Base-by-base conservation (phyloP, 768 basidiomycete species). In the Trametes punicea region DNA sequence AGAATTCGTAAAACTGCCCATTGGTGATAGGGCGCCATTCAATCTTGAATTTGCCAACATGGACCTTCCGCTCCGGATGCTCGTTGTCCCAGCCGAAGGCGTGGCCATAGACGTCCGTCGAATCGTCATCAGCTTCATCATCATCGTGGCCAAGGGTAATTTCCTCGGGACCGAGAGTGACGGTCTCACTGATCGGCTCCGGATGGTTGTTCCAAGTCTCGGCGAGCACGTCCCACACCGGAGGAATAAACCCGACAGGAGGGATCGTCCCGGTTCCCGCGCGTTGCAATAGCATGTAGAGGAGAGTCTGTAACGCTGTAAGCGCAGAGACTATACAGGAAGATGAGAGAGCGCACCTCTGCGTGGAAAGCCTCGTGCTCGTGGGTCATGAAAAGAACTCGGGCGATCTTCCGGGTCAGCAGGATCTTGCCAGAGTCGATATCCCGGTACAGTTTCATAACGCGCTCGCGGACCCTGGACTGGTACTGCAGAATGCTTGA, bases 1-100 rank as follows among this genome's bases (percentile, higher is more conserved):
- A 87, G 68, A 87, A 92, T 31, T 77, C 66, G 62, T 82, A 82
- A 69, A 93, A 97, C 64, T 99, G 84, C 9, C 84, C 85, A 60
- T 98, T 99, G 52, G 87, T 92, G 31, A 99, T 76, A 1, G 93
- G 93, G 58, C 92, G 75, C 79, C 90, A 88, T 38, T 88, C 87
- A 36, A 97, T 87, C 63, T 76, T 78, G 76, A 98, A 94, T 59
- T 79, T 56, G 36, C 72, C 75, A 29, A 97, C 84, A 0, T 77
- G 61, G n/a, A 86, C 81, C 13, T 65, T 67, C 21, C 85, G 74
- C 60, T 75, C 74, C 2, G 94, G 92, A 62, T 85, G 77, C 72
- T 99, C 97, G 63, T 93, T 94, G 68, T 99, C 97, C 97, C 96
- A 94, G 0, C 94, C 93, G 70, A 90, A 93, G 53, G 86, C 82